phyloP scores from a whole-genome alignment of 1,284 basidiomycete genomes.

The Pseudozyma sp. region DNA sequence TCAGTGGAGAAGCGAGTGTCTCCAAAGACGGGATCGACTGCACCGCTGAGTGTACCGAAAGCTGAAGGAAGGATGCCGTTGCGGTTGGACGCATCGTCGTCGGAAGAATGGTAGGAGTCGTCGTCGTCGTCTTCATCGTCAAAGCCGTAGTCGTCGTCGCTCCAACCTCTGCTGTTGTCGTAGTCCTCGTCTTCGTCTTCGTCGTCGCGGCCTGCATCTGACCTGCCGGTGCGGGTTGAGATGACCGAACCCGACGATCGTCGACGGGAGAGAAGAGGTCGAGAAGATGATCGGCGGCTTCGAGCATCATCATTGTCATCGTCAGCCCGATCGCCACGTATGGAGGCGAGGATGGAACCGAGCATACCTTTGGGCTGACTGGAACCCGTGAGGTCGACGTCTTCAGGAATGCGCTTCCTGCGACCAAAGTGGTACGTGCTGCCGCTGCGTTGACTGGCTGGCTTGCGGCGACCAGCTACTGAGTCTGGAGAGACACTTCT shows the following conservation, averaged over 20 bases:
- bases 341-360: constrained; percentile 62
- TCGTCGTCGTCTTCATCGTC: constrained; percentile 52
- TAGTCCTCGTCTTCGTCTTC: constrained; percentile 39
- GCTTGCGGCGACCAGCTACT: constrained; percentile 39
- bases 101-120: constrained; percentile 46
- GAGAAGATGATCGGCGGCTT: constrained; percentile 44
- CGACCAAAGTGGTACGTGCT: constrained; percentile 53
- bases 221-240: constrained; percentile 37
- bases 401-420: constrained; percentile 30
- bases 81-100: constrained; percentile 49
- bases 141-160: constrained; percentile 55
- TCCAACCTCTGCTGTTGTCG: constrained; percentile 38
- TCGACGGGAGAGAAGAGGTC: constrained; percentile 48
- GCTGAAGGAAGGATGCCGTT: constrained; percentile 62
- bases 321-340: constrained; percentile 54
- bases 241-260: constrained; percentile 44
- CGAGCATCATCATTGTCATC: constrained; percentile 52
- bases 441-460: constrained; percentile 50
- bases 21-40: constrained; percentile 65
- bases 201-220: constrained; percentile 41
- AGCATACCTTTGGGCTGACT: constrained; percentile 58
- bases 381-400: constrained; percentile 33
- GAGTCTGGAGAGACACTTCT: constrained; percentile 47
- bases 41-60: constrained; percentile 60
- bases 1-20: constrained; percentile 57